Percentiles rank a stretch among this genome's conserved stretches.
These are phyloP conservation scores for Fusarium sarcochroum DNA, from an alignment of 2,329 filamentous ascomycete genomes.

Conservation along the genomic window DNA sequence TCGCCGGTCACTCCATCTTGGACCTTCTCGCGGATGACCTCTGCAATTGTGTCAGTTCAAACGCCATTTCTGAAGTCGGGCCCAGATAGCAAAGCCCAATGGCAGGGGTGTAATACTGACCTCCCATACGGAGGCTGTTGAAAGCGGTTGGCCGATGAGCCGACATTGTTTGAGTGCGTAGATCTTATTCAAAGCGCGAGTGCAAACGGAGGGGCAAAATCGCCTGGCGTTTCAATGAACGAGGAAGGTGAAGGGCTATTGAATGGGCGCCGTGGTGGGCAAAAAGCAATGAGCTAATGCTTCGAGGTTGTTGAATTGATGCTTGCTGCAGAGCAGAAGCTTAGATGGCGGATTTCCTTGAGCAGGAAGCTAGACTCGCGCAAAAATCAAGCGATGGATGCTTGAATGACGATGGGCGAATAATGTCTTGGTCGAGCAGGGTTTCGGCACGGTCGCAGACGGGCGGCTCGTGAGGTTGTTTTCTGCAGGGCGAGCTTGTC, in stretches of 20 bases:
- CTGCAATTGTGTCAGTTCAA: conserved; percentile 62
- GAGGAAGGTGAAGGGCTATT: conserved; percentile 48
- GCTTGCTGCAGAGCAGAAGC: conserved; percentile 29
- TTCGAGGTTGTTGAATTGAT: conserved; percentile 35
- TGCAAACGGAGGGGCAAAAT: conserved; percentile 47
- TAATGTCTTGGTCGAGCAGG: conserved; percentile 46
- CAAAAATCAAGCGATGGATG: conserved; percentile 40
- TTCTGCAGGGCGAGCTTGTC: conserved; percentile 31
- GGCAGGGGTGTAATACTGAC: conserved; percentile 68
- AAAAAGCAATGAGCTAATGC: conserved; percentile 43
- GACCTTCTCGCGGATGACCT: conserved; percentile 98
- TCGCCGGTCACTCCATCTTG: conserved; percentile 98
- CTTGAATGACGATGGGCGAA: conserved; percentile 39
- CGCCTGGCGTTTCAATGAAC: conserved; percentile 44
- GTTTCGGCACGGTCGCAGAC: conserved; percentile 43
- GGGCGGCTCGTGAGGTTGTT: conserved; percentile 43
- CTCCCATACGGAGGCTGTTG: conserved; percentile 92
- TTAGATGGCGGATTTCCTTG: conserved; percentile 13
- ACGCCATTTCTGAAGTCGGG: conserved; percentile 5
- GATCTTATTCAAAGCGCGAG: conserved; percentile 46
- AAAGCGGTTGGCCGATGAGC: conserved; percentile 94
- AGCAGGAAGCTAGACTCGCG: conserved; percentile 39
- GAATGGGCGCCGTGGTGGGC: conserved; percentile 56
- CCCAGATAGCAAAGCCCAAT: conserved; percentile 10
- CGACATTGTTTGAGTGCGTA: conserved; percentile 73